Base-by-base conservation (phyloP, 2,329 filamentous ascomycete genomes). In the Arthroderma sp. region DNA sequence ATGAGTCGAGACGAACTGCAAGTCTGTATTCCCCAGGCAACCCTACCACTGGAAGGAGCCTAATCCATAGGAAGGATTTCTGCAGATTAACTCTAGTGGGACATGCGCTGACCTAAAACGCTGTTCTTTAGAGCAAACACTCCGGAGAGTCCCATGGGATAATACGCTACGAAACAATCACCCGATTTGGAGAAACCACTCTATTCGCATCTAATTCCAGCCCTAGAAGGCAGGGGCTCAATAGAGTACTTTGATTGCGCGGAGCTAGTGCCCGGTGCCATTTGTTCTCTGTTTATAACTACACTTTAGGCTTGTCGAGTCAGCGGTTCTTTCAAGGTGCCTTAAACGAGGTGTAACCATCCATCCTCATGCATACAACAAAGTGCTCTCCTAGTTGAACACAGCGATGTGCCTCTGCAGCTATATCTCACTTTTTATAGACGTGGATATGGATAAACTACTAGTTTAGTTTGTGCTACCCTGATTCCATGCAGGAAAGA, bases 271-370 rank as follows among this genome's bases (percentile, higher is more conserved):
- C 7, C 41, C 13, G 41, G 41, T 15, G 19, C 21, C 19, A 44
- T 44, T 23, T 19, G 8, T 19, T 43, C 25, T 44, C 21, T 28
- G 19, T 44, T 25, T 11, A 13, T 4, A 15, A 44, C 21, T 23
- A 19, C 11, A 9, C 23, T 8, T 33, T 19, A 33, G 15, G 9
- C 15, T 49, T 49, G 15, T 6, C 25, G n/a, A n/a, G n/a, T 33
- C 4, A 11, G 15, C 15, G 15, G 9, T 9, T 19, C 23, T 3
- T 33, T 33, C 25, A 19, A 4, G 5, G 13, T 51, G 44, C 33
- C 33, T n/a, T 33, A 51, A n/a, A 51, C 44, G 23, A 51, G 4
- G 44, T 51, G 44, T 51, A 51, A 51, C 44, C 44, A 51, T 51
- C 44, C 44, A 51, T 51, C 44, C 44, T 51, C 19, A 51, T 17